Conservation (phyloP, 306 rosid genomes). For the Purshia tridentata region DNA sequence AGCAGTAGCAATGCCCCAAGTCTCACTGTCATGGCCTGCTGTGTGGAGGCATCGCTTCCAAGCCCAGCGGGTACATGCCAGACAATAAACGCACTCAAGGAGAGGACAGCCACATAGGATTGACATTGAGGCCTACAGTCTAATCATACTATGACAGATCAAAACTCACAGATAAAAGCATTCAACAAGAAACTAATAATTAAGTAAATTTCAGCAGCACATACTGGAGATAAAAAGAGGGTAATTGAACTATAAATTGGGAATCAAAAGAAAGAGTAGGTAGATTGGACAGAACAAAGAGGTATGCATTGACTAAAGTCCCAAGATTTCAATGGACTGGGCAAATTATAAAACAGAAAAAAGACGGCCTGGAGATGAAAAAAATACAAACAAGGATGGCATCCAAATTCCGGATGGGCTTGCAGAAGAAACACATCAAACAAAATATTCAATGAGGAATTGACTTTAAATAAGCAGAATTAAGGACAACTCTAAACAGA, state of each 20-base stretch:
- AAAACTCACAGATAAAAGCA: conserved; percentile 16
- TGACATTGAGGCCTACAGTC: conserved; percentile 54
- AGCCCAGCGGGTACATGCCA: conserved; percentile 91
- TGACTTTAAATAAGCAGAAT: neutral
- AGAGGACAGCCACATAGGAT: conserved; percentile 72
- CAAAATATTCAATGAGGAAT: neutral
- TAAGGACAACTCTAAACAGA: neutral
- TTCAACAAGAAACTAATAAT: conserved; percentile 3
- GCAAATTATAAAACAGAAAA: neutral
- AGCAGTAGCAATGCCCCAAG: conserved; percentile 69
- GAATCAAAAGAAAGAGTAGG: neutral
- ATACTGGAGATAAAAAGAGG: neutral
- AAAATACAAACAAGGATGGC: neutral
- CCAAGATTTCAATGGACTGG: neutral
- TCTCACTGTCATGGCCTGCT: conserved; percentile 95
- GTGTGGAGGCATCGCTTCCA: conserved; percentile 92
- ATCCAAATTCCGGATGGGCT: neutral
- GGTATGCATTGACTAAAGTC: neutral
- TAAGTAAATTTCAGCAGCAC: neutral
- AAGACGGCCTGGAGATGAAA: neutral
- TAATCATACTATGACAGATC: conserved; percentile 27
- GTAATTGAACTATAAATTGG: neutral
- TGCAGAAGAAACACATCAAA: neutral
- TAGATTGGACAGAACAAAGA: neutral
- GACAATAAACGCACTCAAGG: conserved; percentile 90